phyloP scores from a whole-genome alignment of 2,329 filamentous ascomycete genomes.

The Fusarium denticulatum region DNA sequence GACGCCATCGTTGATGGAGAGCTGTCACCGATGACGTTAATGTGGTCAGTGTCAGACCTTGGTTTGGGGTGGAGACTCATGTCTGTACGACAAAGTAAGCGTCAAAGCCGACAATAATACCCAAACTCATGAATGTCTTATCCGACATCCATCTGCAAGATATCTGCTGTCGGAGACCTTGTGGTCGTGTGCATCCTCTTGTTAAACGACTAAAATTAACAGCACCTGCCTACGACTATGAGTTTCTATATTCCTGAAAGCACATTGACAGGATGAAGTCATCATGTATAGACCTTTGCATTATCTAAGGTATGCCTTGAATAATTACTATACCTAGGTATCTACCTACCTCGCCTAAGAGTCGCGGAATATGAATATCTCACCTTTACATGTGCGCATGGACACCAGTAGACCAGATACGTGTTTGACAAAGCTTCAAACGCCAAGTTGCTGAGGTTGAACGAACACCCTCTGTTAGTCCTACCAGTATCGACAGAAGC shows the following conservation, averaged over 20 bases:
- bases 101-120: constrained; percentile 9
- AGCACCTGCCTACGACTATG: not conserved
- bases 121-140: not conserved
- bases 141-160: not conserved
- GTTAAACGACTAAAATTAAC: not conserved
- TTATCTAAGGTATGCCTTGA: not conserved
- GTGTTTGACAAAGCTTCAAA: constrained; percentile 1
- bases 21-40: constrained; percentile 32
- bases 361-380: not conserved
- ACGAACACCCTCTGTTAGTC: not conserved
- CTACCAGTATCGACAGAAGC: not conserved
- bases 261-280: not conserved
- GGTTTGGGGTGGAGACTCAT: constrained; percentile 16
- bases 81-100: not conserved
- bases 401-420: not conserved
- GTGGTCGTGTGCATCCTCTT: not conserved
- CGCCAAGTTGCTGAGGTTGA: not conserved
- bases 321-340: not conserved
- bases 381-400: not conserved
- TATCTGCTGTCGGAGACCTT: not conserved
- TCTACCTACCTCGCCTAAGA: not conserved
- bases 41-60: constrained; percentile 19
- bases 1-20: constrained; percentile 29
- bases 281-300: not conserved
- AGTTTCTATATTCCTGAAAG: not conserved